Percentiles rank a stretch among this genome's conserved stretches.
These are phyloP conservation scores for Blastobotrys buckinghamii DNA, from an alignment of 1,139 yeast species.

Conservation along the genomic window DNA sequence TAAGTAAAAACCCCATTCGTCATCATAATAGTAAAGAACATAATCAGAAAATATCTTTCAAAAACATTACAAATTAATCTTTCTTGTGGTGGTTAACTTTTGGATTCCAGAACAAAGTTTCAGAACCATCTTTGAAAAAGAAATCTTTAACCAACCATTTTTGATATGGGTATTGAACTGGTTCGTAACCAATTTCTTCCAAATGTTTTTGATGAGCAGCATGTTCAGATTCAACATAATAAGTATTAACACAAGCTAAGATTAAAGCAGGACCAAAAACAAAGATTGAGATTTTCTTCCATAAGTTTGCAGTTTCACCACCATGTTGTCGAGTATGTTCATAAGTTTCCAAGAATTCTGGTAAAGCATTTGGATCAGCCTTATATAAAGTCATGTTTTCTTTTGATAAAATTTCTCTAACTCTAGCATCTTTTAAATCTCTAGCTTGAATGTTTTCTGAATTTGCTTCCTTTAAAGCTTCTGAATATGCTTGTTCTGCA, in stretches of 20 bases:
- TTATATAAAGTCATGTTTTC: conserved; percentile 12
- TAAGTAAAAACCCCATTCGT: no score
- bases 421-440: conserved; percentile 13
- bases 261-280: conserved; percentile 80
- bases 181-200: conserved; percentile 67
- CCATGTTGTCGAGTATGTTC: conserved; percentile 77
- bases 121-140: conserved; percentile 99
- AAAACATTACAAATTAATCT: no score
- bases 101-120: conserved; percentile 94
- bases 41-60: no score
- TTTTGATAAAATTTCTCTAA: conserved; percentile 10
- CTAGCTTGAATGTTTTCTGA: conserved; percentile 3
- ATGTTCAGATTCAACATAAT: conserved; percentile 76
- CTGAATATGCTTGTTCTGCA: conserved; percentile 6
- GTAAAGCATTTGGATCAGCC: conserved; percentile 32
- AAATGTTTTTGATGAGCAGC: conserved; percentile 84
- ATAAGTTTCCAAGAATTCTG: conserved; percentile 43
- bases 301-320: conserved; percentile 60
- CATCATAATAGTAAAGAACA: no score
- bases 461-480: conserved; percentile 1
- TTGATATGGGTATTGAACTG: conserved; percentile 73
- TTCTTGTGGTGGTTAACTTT: no score
- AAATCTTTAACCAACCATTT: conserved; percentile 75
- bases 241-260: conserved; percentile 73
- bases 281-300: conserved; percentile 79